Base-by-base conservation (phyloP, 2,329 filamentous ascomycete genomes). In the Sporothrix dimorphospora region DNA sequence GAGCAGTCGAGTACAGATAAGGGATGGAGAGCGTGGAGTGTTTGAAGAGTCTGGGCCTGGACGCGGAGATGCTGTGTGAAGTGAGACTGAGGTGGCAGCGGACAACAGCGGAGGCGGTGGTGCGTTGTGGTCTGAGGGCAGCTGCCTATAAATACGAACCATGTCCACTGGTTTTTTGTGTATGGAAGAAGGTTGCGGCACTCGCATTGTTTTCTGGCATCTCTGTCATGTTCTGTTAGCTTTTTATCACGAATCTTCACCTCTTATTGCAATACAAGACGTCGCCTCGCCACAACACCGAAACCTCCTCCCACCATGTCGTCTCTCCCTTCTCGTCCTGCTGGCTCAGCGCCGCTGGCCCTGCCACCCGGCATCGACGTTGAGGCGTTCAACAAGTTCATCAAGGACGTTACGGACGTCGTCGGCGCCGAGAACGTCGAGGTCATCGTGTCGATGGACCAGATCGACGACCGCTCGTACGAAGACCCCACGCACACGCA, bases 391-490 rank as follows among this genome's bases (percentile, higher is more conserved):
- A 47, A 45, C 63, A 67, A 47, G 42, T 67, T 67, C 19, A 66
- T 66, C 40, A 7, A 51, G 21, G 42, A n/a, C 6, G 42, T 66
- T 21, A 66, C 63, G 7, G 63, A 24, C 19, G 40, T 65, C 21
- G 42, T 66, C 34, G 51, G 16, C 2, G 69, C 73, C 16, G 77
- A 77, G 8, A 78, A 80, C 72, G 78, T 81, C 27, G 76, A 77
- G n/a, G 66, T 81, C 47, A 80, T 79, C 65, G 80, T 81, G 67
- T 77, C 77, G 69, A 76, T 76, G 3, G 59, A 72, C 69, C 70
- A 67, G 63, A 75, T 82, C 14, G 75, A 75, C 16, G 79, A 81
- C 73, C 78, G 79, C 19, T 81, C 79, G 80, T 81, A 81, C 69
- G 76, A 78, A 67, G 70, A 73, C 14, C 74, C 74, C 34, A 66